These are phyloP conservation scores for Comarum palustre DNA, from an alignment of 306 rosid species.

Conservation along the genomic window DNA sequence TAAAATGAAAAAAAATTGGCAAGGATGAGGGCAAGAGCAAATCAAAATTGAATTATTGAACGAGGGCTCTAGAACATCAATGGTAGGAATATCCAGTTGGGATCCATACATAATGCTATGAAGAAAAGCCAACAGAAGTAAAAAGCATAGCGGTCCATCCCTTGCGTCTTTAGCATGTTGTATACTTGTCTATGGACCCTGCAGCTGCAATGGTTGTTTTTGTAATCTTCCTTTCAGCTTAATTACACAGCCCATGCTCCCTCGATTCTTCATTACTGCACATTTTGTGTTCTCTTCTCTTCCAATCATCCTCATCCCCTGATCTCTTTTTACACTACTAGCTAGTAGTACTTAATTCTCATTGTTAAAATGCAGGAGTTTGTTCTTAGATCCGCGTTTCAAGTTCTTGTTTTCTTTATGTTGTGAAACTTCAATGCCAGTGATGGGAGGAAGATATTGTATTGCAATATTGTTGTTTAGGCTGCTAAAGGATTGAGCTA, in stretches of 20 bases:
- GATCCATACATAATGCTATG: conserved; percentile 30
- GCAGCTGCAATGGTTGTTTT: conserved; percentile 22
- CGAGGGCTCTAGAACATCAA: conserved; percentile 25
- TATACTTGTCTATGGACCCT: conserved; percentile 25
- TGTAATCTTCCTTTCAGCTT: conserved; percentile 23
- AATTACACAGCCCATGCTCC: conserved; percentile 18
- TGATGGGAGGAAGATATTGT: not conserved
- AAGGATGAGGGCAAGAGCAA: not conserved
- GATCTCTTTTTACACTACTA: not conserved
- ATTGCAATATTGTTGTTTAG: not conserved
- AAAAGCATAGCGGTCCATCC: conserved; percentile 46
- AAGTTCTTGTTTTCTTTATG: not conserved
- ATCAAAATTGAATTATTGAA: conserved; percentile 28
- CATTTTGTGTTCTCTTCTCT: not conserved
- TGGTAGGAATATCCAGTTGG: conserved; percentile 52
- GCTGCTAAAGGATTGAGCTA: not conserved
- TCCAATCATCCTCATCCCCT: not conserved
- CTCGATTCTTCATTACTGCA: not conserved
- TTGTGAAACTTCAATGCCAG: not conserved
- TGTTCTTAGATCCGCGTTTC: not conserved
- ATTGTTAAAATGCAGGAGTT: not conserved
- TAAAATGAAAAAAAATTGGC: not conserved
- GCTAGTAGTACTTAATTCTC: not conserved
- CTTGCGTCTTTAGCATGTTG: conserved; percentile 20
- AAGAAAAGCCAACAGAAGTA: conserved; percentile 41